These are phyloP conservation scores for Biscutella laevigata DNA, from an alignment of 441 rosid species.

Conservation along the genomic window DNA sequence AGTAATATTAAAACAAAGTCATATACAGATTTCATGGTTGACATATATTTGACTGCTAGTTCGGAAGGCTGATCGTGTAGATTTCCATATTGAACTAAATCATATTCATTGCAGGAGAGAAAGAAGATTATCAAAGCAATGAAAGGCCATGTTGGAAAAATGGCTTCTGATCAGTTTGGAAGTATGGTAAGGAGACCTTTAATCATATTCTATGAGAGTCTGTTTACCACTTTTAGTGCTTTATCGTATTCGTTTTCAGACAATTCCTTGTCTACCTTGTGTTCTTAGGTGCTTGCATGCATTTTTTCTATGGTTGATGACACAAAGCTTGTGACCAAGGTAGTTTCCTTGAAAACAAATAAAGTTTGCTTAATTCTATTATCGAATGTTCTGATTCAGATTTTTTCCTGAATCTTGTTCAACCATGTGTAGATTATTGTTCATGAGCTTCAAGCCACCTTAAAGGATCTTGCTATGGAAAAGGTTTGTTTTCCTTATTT, in stretches of 20 bases:
- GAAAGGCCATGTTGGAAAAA: constrained; percentile 57
- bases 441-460: constrained; percentile 52
- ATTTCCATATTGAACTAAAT: not conserved
- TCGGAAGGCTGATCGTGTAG: not conserved
- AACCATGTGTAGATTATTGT: constrained; percentile 54
- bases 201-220: not conserved
- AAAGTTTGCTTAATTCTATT: not conserved
- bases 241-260: constrained; percentile 24
- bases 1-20: not conserved
- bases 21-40: not conserved
- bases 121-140: constrained; percentile 81
- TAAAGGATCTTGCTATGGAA: constrained; percentile 64
- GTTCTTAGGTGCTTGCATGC: constrained; percentile 58
- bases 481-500: constrained; percentile 43
- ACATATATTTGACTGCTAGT: not conserved
- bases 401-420: constrained; percentile 11
- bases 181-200: constrained; percentile 48
- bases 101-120: constrained; percentile 54
- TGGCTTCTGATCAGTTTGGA: constrained; percentile 69
- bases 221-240: not conserved
- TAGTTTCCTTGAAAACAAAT: constrained; percentile 23
- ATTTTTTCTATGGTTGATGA: constrained; percentile 75
- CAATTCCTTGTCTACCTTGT: constrained; percentile 3
- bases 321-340: constrained; percentile 84
- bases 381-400: not conserved